Percentiles rank a stretch among this genome's conserved stretches.
phyloP scores from a whole-genome alignment of 257 asterid genomes.

The Petrea volubilis region DNA sequence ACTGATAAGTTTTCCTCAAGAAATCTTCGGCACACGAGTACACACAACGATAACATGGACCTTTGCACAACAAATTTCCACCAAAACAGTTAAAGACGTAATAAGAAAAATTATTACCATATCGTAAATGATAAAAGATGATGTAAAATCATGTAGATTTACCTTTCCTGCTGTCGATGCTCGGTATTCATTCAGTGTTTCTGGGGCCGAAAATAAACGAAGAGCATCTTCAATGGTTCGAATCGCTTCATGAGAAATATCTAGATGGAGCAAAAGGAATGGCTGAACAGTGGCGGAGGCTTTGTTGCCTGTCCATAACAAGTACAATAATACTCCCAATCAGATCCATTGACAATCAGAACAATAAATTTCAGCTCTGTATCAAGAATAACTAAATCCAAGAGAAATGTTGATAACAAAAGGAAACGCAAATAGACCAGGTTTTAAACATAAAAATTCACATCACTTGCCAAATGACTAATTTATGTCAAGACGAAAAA shows the following conservation, averaged over 20 bases:
- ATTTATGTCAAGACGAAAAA: not conserved
- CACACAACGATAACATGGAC: not conserved
- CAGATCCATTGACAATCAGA: slow-evolving; percentile 3
- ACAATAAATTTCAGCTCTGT: not conserved
- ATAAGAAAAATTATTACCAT: not conserved
- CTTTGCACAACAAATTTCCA: not conserved
- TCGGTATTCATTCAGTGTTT: slow-evolving; percentile 82
- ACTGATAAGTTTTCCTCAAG: not conserved
- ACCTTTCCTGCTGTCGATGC: slow-evolving; percentile 71
- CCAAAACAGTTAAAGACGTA: no score
- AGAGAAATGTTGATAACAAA: not conserved
- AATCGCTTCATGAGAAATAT: slow-evolving; percentile 71
- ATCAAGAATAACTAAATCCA: not conserved
- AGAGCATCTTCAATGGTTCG: slow-evolving; percentile 80
- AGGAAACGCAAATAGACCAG: not conserved
- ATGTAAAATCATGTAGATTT: slow-evolving; percentile 18
- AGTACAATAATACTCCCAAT: slow-evolving; percentile 6
- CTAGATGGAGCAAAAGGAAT: slow-evolving; percentile 84
- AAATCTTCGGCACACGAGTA: not conserved
- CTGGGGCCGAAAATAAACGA: slow-evolving; percentile 70
- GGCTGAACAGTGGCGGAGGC: slow-evolving; percentile 87
- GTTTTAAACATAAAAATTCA: not conserved
- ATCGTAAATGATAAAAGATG: slow-evolving; percentile 3
- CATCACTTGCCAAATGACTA: not conserved
- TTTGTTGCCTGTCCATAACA: slow-evolving; percentile 65